A percentile compares a stretch with the other conserved stretches of the same genome.
These are phyloP conservation scores for Pseudogymnoascus sp. DNA, from an alignment of 2,329 filamentous ascomycete genomes.

Conservation along the genomic window DNA sequence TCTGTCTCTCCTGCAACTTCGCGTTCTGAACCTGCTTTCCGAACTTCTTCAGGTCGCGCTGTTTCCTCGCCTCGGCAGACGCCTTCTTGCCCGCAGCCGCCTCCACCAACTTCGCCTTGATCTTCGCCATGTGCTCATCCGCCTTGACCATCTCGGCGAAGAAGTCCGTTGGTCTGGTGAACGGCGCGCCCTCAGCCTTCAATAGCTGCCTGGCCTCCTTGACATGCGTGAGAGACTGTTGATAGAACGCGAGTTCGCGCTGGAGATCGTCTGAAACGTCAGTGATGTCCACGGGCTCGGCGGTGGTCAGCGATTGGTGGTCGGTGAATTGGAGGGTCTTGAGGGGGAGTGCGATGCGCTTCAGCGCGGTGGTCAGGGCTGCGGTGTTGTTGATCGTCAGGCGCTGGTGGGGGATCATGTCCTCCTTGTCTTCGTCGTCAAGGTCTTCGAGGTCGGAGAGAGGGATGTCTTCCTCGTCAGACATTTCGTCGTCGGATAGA, in stretches of 20 bases:
- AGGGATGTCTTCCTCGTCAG: slow-evolving; percentile 78
- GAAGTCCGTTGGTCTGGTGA: slow-evolving; percentile 86
- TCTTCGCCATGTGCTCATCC: slow-evolving; percentile 95
- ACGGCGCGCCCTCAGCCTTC: slow-evolving; percentile 73
- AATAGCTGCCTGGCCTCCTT: slow-evolving; percentile 64
- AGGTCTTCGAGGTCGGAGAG: slow-evolving; percentile 78
- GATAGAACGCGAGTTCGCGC: slow-evolving; percentile 89
- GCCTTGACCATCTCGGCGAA: slow-evolving; percentile 99
- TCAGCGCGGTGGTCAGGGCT: slow-evolving; percentile 71
- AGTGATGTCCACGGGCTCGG: slow-evolving; percentile 60
- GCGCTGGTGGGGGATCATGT: slow-evolving; percentile 81
- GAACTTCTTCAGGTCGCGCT: slow-evolving; percentile 96
- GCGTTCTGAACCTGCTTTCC: slow-evolving; percentile 97
- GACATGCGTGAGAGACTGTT: slow-evolving; percentile 75
- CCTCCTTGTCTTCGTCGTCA: slow-evolving; percentile 72
- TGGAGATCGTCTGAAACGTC: slow-evolving; percentile 87
- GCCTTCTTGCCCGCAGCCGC: slow-evolving; percentile 91
- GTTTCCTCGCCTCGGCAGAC: slow-evolving; percentile 78
- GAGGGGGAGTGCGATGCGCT: slow-evolving; percentile 66
- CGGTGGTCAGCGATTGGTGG: slow-evolving; percentile 68
- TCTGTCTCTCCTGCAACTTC: slow-evolving; percentile 87
- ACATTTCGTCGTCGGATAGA: slow-evolving; percentile 41
- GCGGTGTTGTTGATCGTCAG: slow-evolving; percentile 96
- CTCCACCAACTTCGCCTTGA: slow-evolving; percentile 87
- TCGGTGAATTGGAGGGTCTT: slow-evolving; percentile 67